Evolutionary conservation across 495 filamentous ascomycete species (phyloP).

Genomic region (Saxophila tyrrhenica): DNA sequence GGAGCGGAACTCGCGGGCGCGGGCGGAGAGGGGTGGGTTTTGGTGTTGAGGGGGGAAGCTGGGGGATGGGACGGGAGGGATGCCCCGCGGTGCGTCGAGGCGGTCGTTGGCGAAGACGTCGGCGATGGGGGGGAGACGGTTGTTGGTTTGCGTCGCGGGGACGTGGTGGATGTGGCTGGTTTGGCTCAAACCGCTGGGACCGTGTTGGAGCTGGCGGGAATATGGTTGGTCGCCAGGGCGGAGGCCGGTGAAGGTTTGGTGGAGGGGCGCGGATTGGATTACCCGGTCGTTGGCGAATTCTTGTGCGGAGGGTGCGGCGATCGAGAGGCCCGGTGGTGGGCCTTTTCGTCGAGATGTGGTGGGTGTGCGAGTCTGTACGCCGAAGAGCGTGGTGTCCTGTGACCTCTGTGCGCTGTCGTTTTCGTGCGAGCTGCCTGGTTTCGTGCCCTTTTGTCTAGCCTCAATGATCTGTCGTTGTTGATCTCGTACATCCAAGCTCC

Average conservation of each 20-base stretch:
- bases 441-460: slow-evolving; percentile 75
- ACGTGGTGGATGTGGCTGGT: slow-evolving; percentile 89
- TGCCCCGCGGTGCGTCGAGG: slow-evolving; percentile 43
- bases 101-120: slow-evolving; percentile 84
- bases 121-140: slow-evolving; percentile 84
- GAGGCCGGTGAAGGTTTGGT: slow-evolving; percentile 84
- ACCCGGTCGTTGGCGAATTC: slow-evolving; percentile 93
- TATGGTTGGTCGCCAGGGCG: slow-evolving; percentile 51
- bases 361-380: slow-evolving; percentile 46
- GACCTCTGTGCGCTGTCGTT: slow-evolving; percentile 38
- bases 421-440: slow-evolving; percentile 57
- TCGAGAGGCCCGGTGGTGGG: slow-evolving; percentile 82
- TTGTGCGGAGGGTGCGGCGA: slow-evolving; percentile 89
- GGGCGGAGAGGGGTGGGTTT: slow-evolving; percentile 31
- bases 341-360: slow-evolving; percentile 54
- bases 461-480: slow-evolving; percentile 94
- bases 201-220: slow-evolving; percentile 72
- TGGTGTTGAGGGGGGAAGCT: slow-evolving; percentile 38
- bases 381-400: slow-evolving; percentile 40
- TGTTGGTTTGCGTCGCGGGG: slow-evolving; percentile 77
- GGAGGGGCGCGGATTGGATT: slow-evolving; percentile 91
- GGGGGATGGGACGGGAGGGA: slow-evolving; percentile 66
- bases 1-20: slow-evolving; percentile 81
- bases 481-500: slow-evolving; percentile 85
- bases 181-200: slow-evolving; percentile 72